Percentiles rank a stretch among this genome's conserved stretches.
These are phyloP conservation scores for Juncus inflexus DNA, from an alignment of 176 grass and related monocot genomes.

Conservation along the genomic window DNA sequence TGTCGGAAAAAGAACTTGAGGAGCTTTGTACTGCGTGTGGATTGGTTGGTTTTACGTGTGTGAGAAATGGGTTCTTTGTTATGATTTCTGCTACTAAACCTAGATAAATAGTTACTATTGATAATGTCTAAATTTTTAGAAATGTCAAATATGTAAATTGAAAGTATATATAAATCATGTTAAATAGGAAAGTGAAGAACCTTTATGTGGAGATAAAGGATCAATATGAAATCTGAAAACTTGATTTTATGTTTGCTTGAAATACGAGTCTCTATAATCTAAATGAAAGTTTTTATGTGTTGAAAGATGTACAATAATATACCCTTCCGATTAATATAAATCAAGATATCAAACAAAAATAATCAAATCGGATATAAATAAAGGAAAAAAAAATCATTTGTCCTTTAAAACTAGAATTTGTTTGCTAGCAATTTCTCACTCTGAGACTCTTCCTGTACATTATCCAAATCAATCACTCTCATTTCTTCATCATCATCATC, in stretches of 20 bases:
- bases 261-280: no score
- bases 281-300: no score
- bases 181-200: no score
- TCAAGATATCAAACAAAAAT: no score
- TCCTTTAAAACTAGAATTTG: conserved; percentile 13
- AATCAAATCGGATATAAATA: no score
- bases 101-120: neutral
- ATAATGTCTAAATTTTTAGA: neutral
- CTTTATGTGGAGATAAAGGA: no score
- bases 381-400: neutral
- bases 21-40: conserved; percentile 84
- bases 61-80: conserved; percentile 65
- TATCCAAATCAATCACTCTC: neutral
- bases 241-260: no score
- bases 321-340: no score
- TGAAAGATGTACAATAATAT: no score
- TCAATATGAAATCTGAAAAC: no score
- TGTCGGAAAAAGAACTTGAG: conserved; percentile 70
- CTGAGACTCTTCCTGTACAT: conserved; percentile 16
- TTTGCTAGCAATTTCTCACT: conserved; percentile 21
- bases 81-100: conserved; percentile 84
- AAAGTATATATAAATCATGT: neutral
- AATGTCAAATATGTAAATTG: neutral
- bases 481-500: conserved; percentile 5
- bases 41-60: conserved; percentile 58